Conservation (phyloP, 805 yeast species). For the Saturnispora galanensis region DNA sequence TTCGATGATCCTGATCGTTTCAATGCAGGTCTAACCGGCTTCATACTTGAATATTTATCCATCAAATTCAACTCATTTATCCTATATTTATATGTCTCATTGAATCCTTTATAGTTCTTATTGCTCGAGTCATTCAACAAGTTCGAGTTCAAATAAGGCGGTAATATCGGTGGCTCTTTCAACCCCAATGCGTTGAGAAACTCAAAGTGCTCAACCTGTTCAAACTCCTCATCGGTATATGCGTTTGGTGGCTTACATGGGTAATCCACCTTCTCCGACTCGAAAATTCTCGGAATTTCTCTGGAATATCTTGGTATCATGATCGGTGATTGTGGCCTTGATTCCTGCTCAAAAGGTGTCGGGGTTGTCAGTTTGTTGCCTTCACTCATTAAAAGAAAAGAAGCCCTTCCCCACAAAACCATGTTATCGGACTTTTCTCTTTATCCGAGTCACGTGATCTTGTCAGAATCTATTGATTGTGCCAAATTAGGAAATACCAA, state of each 20-base stretch:
- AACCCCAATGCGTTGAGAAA: conserved; percentile 23
- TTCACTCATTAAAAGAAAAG: background rate
- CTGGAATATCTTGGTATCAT: conserved; percentile 12
- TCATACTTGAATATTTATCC: conserved; percentile 25
- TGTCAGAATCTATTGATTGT: background rate
- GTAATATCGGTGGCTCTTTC: conserved; percentile 29
- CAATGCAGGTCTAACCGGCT: conserved; percentile 10
- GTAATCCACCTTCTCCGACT: conserved; percentile 23
- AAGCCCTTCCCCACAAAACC: no score
- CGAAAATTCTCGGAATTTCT: conserved; percentile 28
- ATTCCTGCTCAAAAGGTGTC: conserved; percentile 2
- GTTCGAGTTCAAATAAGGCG: conserved; percentile 31
- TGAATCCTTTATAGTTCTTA: conserved; percentile 23
- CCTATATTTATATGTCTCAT: conserved; percentile 24
- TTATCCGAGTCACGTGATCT: no score
- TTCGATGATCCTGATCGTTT: conserved; percentile 11
- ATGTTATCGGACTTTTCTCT: no score
- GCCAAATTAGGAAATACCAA: background rate
- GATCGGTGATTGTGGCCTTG: conserved; percentile 7
- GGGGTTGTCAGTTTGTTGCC: conserved; percentile 1
- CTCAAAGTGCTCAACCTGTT: conserved; percentile 26
- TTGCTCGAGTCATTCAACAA: conserved; percentile 26
- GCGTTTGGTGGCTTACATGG: conserved; percentile 27
- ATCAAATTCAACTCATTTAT: conserved; percentile 29
- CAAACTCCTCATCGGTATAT: conserved; percentile 27